A percentile compares a stretch with the other conserved stretches of the same genome.
Evolutionary conservation across 148 eudicot genomes (phyloP).

Genomic region (Rhododendron ovatum): DNA sequence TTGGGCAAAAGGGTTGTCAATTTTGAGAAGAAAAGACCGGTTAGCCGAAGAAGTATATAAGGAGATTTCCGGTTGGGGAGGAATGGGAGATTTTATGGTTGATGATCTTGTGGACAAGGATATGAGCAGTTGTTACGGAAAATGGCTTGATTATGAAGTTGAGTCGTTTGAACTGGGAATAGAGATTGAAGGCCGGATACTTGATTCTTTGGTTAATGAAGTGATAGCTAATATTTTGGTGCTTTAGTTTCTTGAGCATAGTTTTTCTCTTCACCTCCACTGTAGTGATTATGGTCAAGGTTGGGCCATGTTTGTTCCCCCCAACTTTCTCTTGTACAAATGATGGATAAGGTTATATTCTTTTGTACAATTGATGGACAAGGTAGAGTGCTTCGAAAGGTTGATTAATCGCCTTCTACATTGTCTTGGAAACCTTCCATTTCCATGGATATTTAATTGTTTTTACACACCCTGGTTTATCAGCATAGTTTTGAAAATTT

Average conservation of each 20-base stretch:
- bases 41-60: slow-evolving; percentile 65
- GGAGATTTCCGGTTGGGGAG: slow-evolving; percentile 61
- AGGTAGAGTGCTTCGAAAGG: not conserved
- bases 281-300: not conserved
- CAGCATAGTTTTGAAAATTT: not conserved
- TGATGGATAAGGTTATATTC: not conserved
- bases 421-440: not conserved
- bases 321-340: slow-evolving; percentile 4
- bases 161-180: slow-evolving; percentile 68
- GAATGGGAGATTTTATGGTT: slow-evolving; percentile 63
- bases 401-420: not conserved
- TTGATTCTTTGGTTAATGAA: slow-evolving; percentile 67
- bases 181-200: slow-evolving; percentile 54
- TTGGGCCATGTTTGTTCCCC: not conserved
- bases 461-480: not conserved
- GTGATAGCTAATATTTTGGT: slow-evolving; percentile 57
- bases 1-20: slow-evolving; percentile 54
- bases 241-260: slow-evolving; percentile 1
- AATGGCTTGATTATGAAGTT: slow-evolving; percentile 74
- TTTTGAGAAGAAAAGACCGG: slow-evolving; percentile 48
- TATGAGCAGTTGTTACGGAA: slow-evolving; percentile 71
- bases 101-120: slow-evolving; percentile 93
- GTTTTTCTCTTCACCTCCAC: slow-evolving; percentile 2
- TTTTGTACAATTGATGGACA: not conserved
- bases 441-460: not conserved